A percentile compares a stretch with the other conserved stretches of the same genome.
Evolutionary conservation across 139 green algal genomes (phyloP).

Genomic region (Auxenochlorella protothecoides): DNA sequence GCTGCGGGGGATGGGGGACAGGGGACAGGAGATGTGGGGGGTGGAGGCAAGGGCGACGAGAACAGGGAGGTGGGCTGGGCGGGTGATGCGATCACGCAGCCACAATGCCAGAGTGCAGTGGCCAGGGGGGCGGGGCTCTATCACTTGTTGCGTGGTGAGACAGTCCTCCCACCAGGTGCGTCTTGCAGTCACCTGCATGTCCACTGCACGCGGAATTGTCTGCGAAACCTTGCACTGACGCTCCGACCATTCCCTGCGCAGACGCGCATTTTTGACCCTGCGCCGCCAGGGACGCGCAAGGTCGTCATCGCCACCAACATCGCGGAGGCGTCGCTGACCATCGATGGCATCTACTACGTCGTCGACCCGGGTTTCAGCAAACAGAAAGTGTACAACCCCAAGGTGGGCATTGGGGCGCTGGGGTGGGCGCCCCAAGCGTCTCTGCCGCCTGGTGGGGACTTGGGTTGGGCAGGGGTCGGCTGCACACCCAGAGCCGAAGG

Average conservation of each 20-base stretch:
- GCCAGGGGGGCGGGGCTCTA: no score
- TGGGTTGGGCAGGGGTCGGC: no score
- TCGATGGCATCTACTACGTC: slow-evolving; percentile 98
- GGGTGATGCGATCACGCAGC: slow-evolving; percentile 4
- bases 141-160: no score
- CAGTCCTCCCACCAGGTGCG: no score
- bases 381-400: slow-evolving; percentile 68
- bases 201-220: no score
- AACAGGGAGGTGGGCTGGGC: slow-evolving; percentile 13
- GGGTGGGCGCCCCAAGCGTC: neutral
- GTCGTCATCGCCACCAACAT: slow-evolving; percentile 98
- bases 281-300: slow-evolving; percentile 85
- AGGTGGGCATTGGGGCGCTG: slow-evolving; percentile 1
- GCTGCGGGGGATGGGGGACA: neutral
- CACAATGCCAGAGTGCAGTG: no score
- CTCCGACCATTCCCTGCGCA: slow-evolving; percentile 29
- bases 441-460: no score
- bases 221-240: no score
- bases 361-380: slow-evolving; percentile 75
- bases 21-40: neutral
- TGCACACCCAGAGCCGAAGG: no score
- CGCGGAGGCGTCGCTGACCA: slow-evolving; percentile 93
- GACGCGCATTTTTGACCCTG: slow-evolving; percentile 91
- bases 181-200: no score
- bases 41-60: neutral